Conservation (phyloP, 2,329 filamentous ascomycete genomes). For the Cryphonectria carpinicola region DNA sequence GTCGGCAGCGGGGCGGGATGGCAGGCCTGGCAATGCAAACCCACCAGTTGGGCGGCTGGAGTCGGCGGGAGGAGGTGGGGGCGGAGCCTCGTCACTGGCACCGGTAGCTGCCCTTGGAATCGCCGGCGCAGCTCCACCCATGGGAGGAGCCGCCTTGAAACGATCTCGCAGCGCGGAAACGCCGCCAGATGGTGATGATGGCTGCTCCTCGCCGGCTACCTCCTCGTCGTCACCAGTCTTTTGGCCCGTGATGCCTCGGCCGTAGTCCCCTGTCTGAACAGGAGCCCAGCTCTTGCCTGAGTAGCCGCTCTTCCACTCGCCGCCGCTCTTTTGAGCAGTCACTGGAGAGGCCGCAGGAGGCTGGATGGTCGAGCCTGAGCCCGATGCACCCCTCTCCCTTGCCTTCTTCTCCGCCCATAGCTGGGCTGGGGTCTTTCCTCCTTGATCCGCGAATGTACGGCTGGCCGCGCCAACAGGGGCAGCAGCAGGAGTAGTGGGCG, state of each 20-base stretch:
- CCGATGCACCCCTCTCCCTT: constrained; percentile 64
- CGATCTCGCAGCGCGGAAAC: constrained; percentile 79
- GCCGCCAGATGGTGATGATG: constrained; percentile 63
- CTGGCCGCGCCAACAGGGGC: constrained; percentile 78
- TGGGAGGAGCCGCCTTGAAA: constrained; percentile 77
- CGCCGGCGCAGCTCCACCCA: constrained; percentile 54
- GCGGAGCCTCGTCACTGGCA: constrained; percentile 51
- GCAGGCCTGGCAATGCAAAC: constrained; percentile 78
- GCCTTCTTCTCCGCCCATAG: constrained; percentile 98
- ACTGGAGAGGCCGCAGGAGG: constrained; percentile 57
- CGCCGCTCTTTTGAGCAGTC: constrained; percentile 71
- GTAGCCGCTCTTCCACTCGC: constrained; percentile 91
- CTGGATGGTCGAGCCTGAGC: constrained; percentile 50
- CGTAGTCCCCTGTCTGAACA: constrained; percentile 75
- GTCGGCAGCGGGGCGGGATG: constrained; percentile 59
- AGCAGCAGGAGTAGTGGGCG: constrained; percentile 62
- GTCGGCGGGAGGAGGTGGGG: constrained; percentile 62
- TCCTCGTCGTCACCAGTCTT: constrained; percentile 61
- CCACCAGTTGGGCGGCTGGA: constrained; percentile 74
- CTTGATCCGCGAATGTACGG: constrained; percentile 91
- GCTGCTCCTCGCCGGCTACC: constrained; percentile 52
- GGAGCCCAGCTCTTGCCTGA: constrained; percentile 87
- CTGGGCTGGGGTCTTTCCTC: constrained; percentile 95
- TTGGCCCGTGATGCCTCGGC: constrained; percentile 65
- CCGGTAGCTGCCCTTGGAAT: constrained; percentile 42